These are phyloP conservation scores for Talaromyces piceae DNA, from an alignment of 2,329 filamentous ascomycete genomes.

Conservation along the genomic window DNA sequence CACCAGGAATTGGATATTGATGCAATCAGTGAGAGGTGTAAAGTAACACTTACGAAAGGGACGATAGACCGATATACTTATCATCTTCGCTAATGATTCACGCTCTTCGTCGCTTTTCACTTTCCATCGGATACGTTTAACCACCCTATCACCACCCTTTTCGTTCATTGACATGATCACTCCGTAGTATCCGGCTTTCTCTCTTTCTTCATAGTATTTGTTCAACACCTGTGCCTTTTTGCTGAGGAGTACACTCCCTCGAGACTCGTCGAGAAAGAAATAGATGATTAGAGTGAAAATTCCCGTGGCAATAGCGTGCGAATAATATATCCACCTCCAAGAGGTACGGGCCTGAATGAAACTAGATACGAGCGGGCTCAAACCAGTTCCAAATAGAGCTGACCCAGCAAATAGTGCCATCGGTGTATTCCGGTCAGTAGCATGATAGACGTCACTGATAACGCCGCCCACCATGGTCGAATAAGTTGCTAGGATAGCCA, in stretches of 20 bases:
- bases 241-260: slow-evolving; percentile 71
- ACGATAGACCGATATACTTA: slow-evolving; percentile 64
- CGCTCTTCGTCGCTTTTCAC: slow-evolving; percentile 73
- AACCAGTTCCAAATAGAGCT: slow-evolving; percentile 57
- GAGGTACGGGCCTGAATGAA: slow-evolving; percentile 14
- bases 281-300: slow-evolving; percentile 58
- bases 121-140: slow-evolving; percentile 65
- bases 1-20: no score
- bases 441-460: slow-evolving; percentile 68
- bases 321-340: slow-evolving; percentile 24
- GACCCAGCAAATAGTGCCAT: slow-evolving; percentile 66
- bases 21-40: no score
- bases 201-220: slow-evolving; percentile 67
- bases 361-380: slow-evolving; percentile 21
- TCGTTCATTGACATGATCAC: slow-evolving; percentile 39
- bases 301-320: slow-evolving; percentile 66
- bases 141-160: slow-evolving; percentile 19
- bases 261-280: slow-evolving; percentile 70
- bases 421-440: slow-evolving; percentile 65
- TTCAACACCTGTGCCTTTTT: slow-evolving; percentile 69
- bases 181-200: slow-evolving; percentile 55
- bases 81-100: slow-evolving; percentile 60
- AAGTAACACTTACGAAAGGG: slow-evolving; percentile 56
- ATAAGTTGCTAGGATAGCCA: slow-evolving; percentile 39
- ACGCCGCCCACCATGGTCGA: slow-evolving; percentile 78